These are phyloP conservation scores for Penicillium sp. DNA, from an alignment of 2,329 filamentous ascomycete species.

Conservation along the genomic window DNA sequence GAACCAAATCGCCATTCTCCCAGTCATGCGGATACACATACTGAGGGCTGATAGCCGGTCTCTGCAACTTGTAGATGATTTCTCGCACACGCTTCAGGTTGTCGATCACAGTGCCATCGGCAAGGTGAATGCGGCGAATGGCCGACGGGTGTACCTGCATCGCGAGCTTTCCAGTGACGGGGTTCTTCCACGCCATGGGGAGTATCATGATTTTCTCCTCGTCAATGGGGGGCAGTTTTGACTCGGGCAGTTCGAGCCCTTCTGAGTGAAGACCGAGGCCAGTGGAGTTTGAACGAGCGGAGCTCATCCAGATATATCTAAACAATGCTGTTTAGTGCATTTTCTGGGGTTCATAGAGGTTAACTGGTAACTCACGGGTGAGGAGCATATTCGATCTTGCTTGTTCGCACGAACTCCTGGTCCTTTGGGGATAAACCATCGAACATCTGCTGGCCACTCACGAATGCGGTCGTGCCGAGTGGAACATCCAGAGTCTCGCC, in stretches of 20 bases:
- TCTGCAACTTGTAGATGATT: conserved; percentile 68
- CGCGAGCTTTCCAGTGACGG: conserved; percentile 65
- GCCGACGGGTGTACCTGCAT: conserved; percentile 74
- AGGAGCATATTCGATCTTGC: conserved; percentile 70
- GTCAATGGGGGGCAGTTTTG: conserved; percentile 65
- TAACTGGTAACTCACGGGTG: conserved; percentile 56
- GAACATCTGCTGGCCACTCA: conserved; percentile 69
- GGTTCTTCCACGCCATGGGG: conserved; percentile 77
- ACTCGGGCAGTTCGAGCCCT: conserved; percentile 58
- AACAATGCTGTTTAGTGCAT: neutral
- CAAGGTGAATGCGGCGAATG: conserved; percentile 65
- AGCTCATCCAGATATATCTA: conserved; percentile 71
- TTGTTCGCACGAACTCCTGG: conserved; percentile 64
- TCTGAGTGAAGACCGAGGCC: conserved; percentile 72
- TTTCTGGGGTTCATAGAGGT: neutral
- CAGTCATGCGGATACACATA: conserved; percentile 73
- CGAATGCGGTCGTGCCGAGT: conserved; percentile 74
- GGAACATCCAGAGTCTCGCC: conserved; percentile 66
- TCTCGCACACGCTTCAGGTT: conserved; percentile 65
- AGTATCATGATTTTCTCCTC: conserved; percentile 66
- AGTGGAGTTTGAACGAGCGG: conserved; percentile 63
- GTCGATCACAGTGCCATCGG: conserved; percentile 66
- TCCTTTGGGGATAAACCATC: conserved; percentile 64
- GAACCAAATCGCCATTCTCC: conserved; percentile 71
- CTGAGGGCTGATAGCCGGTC: conserved; percentile 67